Conservation (phyloP, 345 rosid species). For the Brassica incana region DNA sequence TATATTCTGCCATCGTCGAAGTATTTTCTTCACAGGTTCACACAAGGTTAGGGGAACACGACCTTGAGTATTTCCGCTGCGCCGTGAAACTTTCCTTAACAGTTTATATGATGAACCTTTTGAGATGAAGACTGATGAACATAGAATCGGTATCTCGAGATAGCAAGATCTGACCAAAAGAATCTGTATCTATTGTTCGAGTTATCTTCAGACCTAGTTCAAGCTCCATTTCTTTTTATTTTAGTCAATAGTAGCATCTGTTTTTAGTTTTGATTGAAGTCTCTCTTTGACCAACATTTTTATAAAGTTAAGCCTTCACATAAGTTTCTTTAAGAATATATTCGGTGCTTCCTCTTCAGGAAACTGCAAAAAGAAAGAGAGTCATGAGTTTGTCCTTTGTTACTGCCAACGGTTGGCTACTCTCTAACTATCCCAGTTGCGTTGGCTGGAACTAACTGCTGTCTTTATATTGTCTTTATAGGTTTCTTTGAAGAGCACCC, state of each 20-base stretch:
- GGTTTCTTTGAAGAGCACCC: no score
- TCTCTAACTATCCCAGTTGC: constrained; percentile 8
- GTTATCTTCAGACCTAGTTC: constrained; percentile 84
- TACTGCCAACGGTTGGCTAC: constrained; percentile 9
- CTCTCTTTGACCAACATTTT: no score
- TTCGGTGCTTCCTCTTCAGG: constrained; percentile 27
- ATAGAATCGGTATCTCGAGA: constrained; percentile 61
- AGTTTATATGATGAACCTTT: constrained; percentile 48
- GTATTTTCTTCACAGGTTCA: no score
- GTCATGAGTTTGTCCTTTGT: neutral
- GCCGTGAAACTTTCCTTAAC: no score
- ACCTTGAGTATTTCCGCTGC: no score
- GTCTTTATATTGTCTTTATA: neutral
- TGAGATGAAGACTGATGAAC: constrained; percentile 60
- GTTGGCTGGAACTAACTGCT: constrained; percentile 15
- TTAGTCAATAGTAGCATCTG: neutral
- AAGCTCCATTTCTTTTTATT: constrained; percentile 51
- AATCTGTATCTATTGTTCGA: constrained; percentile 57
- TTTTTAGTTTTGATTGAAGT: neutral
- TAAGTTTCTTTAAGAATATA: constrained; percentile 28
- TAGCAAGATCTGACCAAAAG: constrained; percentile 50
- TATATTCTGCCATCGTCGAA: no score
- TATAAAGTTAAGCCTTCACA: neutral
- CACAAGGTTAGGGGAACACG: no score
- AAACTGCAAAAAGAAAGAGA: neutral